A percentile compares a stretch with the other conserved stretches of the same genome.
phyloP scores from a whole-genome alignment of 148 eudicot species.

The Silene latifolia region DNA sequence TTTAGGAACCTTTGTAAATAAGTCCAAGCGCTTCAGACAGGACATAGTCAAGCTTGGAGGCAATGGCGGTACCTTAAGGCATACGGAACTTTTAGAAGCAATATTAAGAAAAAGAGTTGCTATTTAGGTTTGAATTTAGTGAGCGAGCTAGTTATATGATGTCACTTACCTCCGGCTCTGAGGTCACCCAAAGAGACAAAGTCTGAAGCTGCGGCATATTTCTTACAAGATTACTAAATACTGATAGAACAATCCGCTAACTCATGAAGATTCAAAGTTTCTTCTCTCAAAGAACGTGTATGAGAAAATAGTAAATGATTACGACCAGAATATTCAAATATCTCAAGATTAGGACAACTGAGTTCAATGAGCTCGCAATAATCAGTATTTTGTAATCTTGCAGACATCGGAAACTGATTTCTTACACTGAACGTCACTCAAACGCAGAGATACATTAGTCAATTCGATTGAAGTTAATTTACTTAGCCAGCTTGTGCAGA shows the following conservation, averaged over 20 bases:
- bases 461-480: no score
- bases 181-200: not conserved
- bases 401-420: no score
- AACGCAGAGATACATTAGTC: no score
- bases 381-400: no score
- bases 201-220: not conserved
- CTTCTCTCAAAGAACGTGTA: not conserved
- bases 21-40: constrained; percentile 3
- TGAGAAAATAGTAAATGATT: not conserved
- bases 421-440: no score
- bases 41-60: not conserved
- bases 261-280: not conserved
- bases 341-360: constrained; percentile 1
- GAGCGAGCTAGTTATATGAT: not conserved
- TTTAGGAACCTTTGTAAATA: not conserved
- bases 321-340: not conserved
- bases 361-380: not conserved
- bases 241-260: no score
- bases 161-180: not conserved
- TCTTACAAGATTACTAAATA: not conserved
- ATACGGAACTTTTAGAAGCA: not conserved
- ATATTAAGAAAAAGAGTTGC: not conserved
- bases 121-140: no score
- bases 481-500: no score
- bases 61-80: not conserved